Percentiles rank a stretch among this genome's conserved stretches.
These are phyloP conservation scores for Aspergillus baeticus DNA, from an alignment of 495 filamentous ascomycete species.

Conservation along the genomic window DNA sequence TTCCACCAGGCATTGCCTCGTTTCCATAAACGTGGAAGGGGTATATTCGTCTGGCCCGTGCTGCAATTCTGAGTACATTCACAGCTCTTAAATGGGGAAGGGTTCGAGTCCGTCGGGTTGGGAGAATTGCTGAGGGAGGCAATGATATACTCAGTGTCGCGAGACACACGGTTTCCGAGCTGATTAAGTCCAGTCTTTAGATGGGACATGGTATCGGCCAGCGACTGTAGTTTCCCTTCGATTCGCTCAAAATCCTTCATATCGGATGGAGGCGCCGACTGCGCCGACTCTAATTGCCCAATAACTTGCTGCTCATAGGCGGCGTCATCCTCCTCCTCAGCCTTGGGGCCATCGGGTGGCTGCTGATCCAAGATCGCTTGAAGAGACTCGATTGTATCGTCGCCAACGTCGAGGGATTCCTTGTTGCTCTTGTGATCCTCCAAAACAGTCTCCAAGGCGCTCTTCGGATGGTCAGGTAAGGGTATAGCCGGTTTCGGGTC, in stretches of 20 bases:
- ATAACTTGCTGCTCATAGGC: conserved; percentile 35
- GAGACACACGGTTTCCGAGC: conserved; percentile 59
- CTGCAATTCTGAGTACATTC: conserved; percentile 27
- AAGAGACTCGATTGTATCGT: conserved; percentile 63
- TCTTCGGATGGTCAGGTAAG: conserved; percentile 47
- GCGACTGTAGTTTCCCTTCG: conserved; percentile 56
- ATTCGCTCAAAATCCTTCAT: conserved; percentile 57
- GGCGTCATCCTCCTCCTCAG: conserved; percentile 36
- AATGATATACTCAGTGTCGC: conserved; percentile 26
- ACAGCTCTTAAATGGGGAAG: conserved; percentile 21
- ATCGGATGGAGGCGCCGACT: conserved; percentile 30
- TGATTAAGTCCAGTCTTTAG: conserved; percentile 65
- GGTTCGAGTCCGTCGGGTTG: conserved; percentile 8
- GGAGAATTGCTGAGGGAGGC: conserved; percentile 14
- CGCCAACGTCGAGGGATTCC: conserved; percentile 46
- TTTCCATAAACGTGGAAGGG: conserved; percentile 59
- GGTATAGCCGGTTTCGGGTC: conserved; percentile 19
- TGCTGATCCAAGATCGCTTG: conserved; percentile 51
- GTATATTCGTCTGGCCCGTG: conserved; percentile 35
- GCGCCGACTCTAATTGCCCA: conserved; percentile 34
- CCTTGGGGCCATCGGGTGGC: conserved; percentile 28
- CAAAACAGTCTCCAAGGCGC: conserved; percentile 52
- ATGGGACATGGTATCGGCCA: conserved; percentile 61
- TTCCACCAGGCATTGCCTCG: conserved; percentile 40
- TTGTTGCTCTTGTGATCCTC: conserved; percentile 49